phyloP scores from a whole-genome alignment of 1,139 yeast species.

The Taphrina confusa region DNA sequence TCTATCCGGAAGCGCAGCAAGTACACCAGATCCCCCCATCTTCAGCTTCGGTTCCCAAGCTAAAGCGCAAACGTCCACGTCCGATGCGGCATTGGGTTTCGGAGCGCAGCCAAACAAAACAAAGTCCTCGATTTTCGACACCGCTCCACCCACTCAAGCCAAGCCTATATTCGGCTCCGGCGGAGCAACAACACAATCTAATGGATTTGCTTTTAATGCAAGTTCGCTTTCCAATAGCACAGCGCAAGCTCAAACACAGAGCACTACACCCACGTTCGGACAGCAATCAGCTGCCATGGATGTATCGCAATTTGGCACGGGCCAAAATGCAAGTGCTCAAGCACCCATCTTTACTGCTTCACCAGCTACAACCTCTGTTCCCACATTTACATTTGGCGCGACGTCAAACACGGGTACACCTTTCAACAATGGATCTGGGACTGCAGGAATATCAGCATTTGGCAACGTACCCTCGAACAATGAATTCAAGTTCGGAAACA shows the following conservation, averaged over 20 bases:
- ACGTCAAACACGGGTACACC: not conserved
- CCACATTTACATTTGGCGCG: conserved; percentile 15
- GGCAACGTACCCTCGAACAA: not conserved
- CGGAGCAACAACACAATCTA: not conserved
- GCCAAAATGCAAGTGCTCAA: not conserved
- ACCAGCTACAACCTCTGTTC: not conserved
- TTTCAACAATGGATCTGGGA: not conserved
- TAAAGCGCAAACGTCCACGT: not conserved
- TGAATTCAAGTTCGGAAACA: not conserved
- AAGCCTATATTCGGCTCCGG: not conserved
- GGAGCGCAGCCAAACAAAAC: not conserved
- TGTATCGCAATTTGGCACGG: conserved; percentile 1
- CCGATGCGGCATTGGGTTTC: not conserved
- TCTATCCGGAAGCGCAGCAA: too few species aligned
- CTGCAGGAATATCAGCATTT: not conserved
- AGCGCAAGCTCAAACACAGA: not conserved
- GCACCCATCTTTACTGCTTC: not conserved
- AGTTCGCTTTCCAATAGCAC: not conserved
- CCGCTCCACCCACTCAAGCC: not conserved
- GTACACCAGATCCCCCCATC: not conserved
- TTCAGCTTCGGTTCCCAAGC: conserved; percentile 13
- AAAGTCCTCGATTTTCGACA: not conserved
- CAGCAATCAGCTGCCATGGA: not conserved
- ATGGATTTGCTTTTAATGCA: not conserved
- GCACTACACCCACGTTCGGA: not conserved